Evolutionary conservation across 1,284 basidiomycete species (phyloP), one percentile per base, ranked within the genome.

Genomic region (Pisolithus thermaeus): DNA sequence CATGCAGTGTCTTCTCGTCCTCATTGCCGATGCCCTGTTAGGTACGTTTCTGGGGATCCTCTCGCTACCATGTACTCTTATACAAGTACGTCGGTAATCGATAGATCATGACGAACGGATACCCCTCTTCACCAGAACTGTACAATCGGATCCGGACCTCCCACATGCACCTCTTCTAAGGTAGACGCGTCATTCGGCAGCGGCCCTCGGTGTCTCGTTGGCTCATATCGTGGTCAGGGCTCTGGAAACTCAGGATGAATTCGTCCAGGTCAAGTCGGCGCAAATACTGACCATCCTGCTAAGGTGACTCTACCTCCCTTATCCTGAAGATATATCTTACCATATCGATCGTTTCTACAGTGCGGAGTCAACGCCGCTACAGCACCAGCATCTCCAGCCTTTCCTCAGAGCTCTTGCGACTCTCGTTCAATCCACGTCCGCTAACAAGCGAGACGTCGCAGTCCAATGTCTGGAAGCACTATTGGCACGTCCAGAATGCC

Each of bases 251-350:
- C 85, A 87, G 59, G 96, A 99, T 66, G 92, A 97, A 65, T 97
- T 97, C 60, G 85, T 92, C 27, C 91, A 95, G 61, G 77, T 97
- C 55, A 97, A 95, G 65, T 79, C 89, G 23, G 79, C 90, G 0
- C 90, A 96, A 62, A 90, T 98, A 60, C 74, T 97, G 45, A 92
- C 93, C 1, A 78, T 94, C 20, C 78, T 98, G 25, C 79, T 97
- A 48, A 84, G 87, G 81, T 84, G 52, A 49, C 27, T 47, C 18
- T 27, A 20, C 37, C 16, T 44, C 46, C 8, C 20, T 23, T 12
- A 30, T 35, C 18, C 45, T 38, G 23, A 48, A 43, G n/a, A 8
- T 18, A 44, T 41, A 55, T 46, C 48, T 42, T 37, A 28, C 32
- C 39, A 14, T 36, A 36, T 49, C 32, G 44, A 56, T 46, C 18